phyloP scores from a whole-genome alignment of 768 basidiomycete genomes.

The Trametes punicea region DNA sequence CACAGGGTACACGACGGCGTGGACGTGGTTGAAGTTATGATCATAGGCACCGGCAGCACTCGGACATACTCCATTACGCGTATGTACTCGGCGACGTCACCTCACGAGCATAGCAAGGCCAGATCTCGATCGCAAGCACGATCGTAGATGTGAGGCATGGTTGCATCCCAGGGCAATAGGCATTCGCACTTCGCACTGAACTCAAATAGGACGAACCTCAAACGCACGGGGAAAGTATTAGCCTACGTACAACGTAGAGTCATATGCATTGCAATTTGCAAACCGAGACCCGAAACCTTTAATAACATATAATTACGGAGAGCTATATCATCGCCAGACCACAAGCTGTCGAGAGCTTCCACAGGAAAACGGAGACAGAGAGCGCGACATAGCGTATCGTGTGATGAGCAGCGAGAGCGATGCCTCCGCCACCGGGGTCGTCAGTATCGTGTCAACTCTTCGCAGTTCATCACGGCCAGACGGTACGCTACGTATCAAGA shows the following conservation, averaged over 20 bases:
- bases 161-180: too few species aligned
- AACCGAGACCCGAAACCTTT: background rate
- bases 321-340: slow-evolving; percentile 17
- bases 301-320: background rate
- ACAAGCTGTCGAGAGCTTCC: slow-evolving; percentile 7
- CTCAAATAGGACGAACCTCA: background rate
- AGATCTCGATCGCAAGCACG: slow-evolving; percentile 2
- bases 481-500: slow-evolving; percentile 12
- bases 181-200: too few species aligned
- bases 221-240: too few species aligned
- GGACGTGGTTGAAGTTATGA: background rate
- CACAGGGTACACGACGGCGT: background rate
- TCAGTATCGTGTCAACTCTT: slow-evolving; percentile 35
- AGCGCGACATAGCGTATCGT: slow-evolving; percentile 16
- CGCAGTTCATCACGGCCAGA: slow-evolving; percentile 19
- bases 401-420: slow-evolving; percentile 19
- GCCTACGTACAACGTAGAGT: too few species aligned
- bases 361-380: slow-evolving; percentile 14
- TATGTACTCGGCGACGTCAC: slow-evolving; percentile 9
- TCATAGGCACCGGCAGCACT: too few species aligned
- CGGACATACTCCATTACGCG: too few species aligned
- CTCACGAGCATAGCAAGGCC: background rate
- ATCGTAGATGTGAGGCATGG: too few species aligned
- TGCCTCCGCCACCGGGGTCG: slow-evolving; percentile 43
- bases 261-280: background rate